Evolutionary conservation across 2,329 filamentous ascomycete genomes (phyloP), one percentile per base, ranked within the genome.

Genomic region (Ophiostoma angusticollis): DNA sequence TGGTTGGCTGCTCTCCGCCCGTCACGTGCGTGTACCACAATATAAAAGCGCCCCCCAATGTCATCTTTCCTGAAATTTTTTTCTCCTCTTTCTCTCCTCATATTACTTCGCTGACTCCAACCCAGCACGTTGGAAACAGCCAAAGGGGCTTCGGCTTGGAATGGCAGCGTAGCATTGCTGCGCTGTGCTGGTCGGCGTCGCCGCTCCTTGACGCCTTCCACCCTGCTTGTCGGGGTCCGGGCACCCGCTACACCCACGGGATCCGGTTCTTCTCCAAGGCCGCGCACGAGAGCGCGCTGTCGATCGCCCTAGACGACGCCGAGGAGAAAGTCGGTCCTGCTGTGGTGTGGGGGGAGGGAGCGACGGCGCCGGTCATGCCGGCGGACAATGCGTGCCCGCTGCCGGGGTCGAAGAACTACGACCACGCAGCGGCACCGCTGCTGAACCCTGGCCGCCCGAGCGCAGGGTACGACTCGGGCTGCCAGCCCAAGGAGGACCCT

Each of bases 191-290:
- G 37, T 37, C 38, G 3, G 19, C 27, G 2, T 14, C 33, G 13
- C 41, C 41, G 3, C 24, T 43, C 6, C 22, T 41, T 7, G 41
- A 43, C 27, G 13, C 14, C 1, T 40, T 43, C 25, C 41, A 43
- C 13, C 41, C 41, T 2, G 2, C n/a, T 5, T 14, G 14, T 13
- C 37, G 41, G 0, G 41, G 41, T n/a, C 41, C 37, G 1, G 22
- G 29, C n/a, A 9, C 19, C 6, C 12, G 9, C 6, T 27, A 37
- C 7, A n/a, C 23, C 1, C 30, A 19, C 11, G 14, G 41, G 9
- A 22, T 43, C 4, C 41, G 41, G 5, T 40, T 21, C n/a, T 43
- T 43, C 12, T 37, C 37, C 1, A 7, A n/a, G 14, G 17, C 17
- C 1, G 41, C 41, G 5, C 33, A 32, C 5, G 41, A 43, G 8